Percentiles rank a stretch among this genome's conserved stretches.
Conservation (phyloP, 208 protist genomes). For the Wallacemonas collosoma region DNA sequence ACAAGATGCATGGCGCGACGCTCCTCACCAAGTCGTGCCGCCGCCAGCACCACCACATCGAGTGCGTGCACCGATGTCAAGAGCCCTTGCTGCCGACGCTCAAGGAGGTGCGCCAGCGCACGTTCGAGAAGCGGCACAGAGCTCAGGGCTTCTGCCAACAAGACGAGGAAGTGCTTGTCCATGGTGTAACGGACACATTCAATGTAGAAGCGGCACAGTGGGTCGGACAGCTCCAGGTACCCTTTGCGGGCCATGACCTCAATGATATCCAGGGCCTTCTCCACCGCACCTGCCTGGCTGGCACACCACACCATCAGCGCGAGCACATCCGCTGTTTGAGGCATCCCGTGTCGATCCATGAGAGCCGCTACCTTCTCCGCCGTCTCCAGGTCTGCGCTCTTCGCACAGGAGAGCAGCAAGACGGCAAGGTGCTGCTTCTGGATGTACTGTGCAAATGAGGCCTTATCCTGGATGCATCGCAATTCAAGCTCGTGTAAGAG, state of each 20-base stretch:
- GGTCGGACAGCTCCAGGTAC: slow-evolving; percentile 73
- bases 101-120: slow-evolving; percentile 53
- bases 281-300: slow-evolving; percentile 60
- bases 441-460: slow-evolving; percentile 73
- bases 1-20: slow-evolving; percentile 66
- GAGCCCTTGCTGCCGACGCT: slow-evolving; percentile 33
- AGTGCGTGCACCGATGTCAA: slow-evolving; percentile 75
- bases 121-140: slow-evolving; percentile 42
- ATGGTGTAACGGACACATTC: slow-evolving; percentile 75
- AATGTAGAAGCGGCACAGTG: slow-evolving; percentile 60
- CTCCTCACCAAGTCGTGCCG: slow-evolving; percentile 66
- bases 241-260: slow-evolving; percentile 82
- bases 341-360: slow-evolving; percentile 84
- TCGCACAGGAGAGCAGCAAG: slow-evolving; percentile 78
- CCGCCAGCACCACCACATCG: slow-evolving; percentile 74
- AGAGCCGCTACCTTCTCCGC: slow-evolving; percentile 71
- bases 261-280: slow-evolving; percentile 77
- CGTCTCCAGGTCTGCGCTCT: slow-evolving; percentile 68
- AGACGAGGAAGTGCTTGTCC: slow-evolving; percentile 80
- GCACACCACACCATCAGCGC: slow-evolving; percentile 79
- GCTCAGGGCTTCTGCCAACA: slow-evolving; percentile 56
- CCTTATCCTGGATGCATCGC: slow-evolving; percentile 79
- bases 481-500: slow-evolving; percentile 84
- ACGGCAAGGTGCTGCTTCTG: slow-evolving; percentile 72
- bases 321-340: slow-evolving; percentile 74